Percentiles rank a stretch among this genome's conserved stretches.
These are phyloP conservation scores for Styphnolobium japonicum DNA, from an alignment of 306 rosid genomes.

Conservation along the genomic window DNA sequence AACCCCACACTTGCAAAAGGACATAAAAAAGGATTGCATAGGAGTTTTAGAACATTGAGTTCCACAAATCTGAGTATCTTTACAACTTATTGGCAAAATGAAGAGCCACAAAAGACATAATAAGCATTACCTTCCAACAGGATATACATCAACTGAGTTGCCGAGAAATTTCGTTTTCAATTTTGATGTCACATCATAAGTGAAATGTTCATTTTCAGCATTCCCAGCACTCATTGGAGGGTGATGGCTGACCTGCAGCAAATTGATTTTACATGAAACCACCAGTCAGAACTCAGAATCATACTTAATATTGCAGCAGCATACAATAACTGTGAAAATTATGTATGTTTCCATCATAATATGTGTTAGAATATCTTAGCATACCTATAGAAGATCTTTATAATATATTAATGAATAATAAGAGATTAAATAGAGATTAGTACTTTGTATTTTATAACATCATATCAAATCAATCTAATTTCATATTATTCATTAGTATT, in stretches of 20 bases:
- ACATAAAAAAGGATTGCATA: neutral
- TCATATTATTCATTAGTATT: too few species aligned
- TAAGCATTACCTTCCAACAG: constrained; percentile 77
- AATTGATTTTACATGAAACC: constrained; percentile 5
- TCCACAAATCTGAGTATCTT: neutral
- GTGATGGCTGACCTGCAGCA: constrained; percentile 88
- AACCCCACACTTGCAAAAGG: neutral
- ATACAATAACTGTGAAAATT: constrained; percentile 5
- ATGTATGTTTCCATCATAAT: neutral
- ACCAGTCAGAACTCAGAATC: constrained; percentile 27
- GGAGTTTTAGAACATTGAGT: neutral
- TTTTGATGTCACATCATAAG: constrained; percentile 89
- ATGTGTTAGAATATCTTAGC: too few species aligned
- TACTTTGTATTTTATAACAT: too few species aligned
- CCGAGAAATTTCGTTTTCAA: constrained; percentile 91
- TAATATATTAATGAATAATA: too few species aligned
- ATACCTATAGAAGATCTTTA: too few species aligned
- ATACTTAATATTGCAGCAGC: neutral
- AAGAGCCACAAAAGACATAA: neutral
- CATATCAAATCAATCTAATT: too few species aligned
- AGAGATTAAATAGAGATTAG: too few species aligned
- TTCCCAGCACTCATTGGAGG: constrained; percentile 98
- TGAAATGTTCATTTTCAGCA: constrained; percentile 91
- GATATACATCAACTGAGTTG: constrained; percentile 81
- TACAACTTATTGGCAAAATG: neutral